These are phyloP conservation scores for Scedosporium dehoogii DNA, from an alignment of 2,329 filamentous ascomycete species.

Conservation along the genomic window DNA sequence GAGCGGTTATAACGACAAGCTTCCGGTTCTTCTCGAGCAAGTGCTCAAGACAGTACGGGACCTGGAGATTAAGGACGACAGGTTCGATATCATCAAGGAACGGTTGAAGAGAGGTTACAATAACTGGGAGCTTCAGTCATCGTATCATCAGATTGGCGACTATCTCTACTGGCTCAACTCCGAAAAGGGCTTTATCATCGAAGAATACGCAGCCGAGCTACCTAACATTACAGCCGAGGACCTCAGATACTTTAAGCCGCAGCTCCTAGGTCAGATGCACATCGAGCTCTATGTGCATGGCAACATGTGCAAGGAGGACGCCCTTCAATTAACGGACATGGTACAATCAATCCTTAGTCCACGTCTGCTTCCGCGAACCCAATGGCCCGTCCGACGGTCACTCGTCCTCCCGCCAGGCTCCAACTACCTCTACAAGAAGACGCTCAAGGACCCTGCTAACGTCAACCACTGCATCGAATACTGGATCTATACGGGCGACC, in stretches of 20 bases:
- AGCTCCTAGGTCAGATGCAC: constrained; percentile 72
- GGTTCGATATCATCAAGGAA: constrained; percentile 89
- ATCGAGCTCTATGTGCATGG: constrained; percentile 85
- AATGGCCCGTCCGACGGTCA: constrained; percentile 72
- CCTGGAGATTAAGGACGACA: constrained; percentile 71
- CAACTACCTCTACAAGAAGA: constrained; percentile 75
- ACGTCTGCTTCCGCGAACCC: constrained; percentile 59
- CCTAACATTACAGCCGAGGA: constrained; percentile 64
- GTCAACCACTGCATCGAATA: constrained; percentile 82
- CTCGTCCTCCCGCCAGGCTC: constrained; percentile 68
- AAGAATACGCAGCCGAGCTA: constrained; percentile 70
- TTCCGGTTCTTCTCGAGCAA: constrained; percentile 81
- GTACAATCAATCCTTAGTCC: constrained; percentile 71
- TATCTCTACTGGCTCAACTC: constrained; percentile 72
- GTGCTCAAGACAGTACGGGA: constrained; percentile 77
- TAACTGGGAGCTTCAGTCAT: constrained; percentile 81
- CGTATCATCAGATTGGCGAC: constrained; percentile 79
- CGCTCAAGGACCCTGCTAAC: constrained; percentile 76
- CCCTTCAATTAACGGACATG: constrained; percentile 72
- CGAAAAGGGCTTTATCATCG: constrained; percentile 68
- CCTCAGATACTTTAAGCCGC: constrained; percentile 67
- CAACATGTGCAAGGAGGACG: constrained; percentile 91
- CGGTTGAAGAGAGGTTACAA: constrained; percentile 64
- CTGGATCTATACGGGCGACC: constrained; percentile 59
- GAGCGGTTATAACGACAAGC: constrained; percentile 92